A percentile compares a stretch with the other conserved stretches of the same genome.
Conservation (phyloP, 352 stramenopile genomes). For the Globisporangium nunn region DNA sequence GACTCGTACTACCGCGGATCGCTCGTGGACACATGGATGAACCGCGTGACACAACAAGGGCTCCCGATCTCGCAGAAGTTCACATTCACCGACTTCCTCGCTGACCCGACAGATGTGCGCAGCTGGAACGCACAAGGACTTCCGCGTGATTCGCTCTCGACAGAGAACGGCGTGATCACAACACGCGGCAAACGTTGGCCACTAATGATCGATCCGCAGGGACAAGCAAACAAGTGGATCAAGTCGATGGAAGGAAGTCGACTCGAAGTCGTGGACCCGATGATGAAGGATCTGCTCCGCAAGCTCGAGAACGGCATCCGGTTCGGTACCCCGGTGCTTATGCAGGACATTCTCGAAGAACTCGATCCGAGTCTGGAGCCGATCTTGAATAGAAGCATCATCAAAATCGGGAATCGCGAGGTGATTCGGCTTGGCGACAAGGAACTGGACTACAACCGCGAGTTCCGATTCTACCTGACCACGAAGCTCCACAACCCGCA, state of each 20-base stretch:
- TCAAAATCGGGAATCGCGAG: slow-evolving; percentile 92
- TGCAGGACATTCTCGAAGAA: slow-evolving; percentile 95
- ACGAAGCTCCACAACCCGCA: slow-evolving; percentile 96
- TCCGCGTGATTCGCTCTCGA: slow-evolving; percentile 89
- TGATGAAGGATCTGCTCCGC: slow-evolving; percentile 92
- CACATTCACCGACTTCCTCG: slow-evolving; percentile 90
- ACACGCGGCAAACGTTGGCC: slow-evolving; percentile 91
- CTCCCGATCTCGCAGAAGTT: slow-evolving; percentile 87
- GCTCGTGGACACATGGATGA: slow-evolving; percentile 87
- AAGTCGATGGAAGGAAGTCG: slow-evolving; percentile 88
- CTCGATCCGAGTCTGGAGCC: slow-evolving; percentile 93
- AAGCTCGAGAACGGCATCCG: slow-evolving; percentile 93
- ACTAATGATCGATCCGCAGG: slow-evolving; percentile 97
- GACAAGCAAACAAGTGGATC: slow-evolving; percentile 96
- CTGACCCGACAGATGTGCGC: slow-evolving; percentile 90
- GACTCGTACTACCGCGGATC: slow-evolving; percentile 88
- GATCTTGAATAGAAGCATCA: slow-evolving; percentile 91
- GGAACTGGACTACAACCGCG: slow-evolving; percentile 92
- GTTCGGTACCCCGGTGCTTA: slow-evolving; percentile 90
- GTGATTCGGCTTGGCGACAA: slow-evolving; percentile 93
- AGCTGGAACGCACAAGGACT: slow-evolving; percentile 94
- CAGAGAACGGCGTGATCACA: slow-evolving; percentile 95
- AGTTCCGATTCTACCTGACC: slow-evolving; percentile 95
- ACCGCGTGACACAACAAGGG: slow-evolving; percentile 71
- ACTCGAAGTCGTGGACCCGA: slow-evolving; percentile 91